A percentile compares a stretch with the other conserved stretches of the same genome.
phyloP scores from a whole-genome alignment of 176 grass and related monocot genomes.

The Calamus simplicifolius region DNA sequence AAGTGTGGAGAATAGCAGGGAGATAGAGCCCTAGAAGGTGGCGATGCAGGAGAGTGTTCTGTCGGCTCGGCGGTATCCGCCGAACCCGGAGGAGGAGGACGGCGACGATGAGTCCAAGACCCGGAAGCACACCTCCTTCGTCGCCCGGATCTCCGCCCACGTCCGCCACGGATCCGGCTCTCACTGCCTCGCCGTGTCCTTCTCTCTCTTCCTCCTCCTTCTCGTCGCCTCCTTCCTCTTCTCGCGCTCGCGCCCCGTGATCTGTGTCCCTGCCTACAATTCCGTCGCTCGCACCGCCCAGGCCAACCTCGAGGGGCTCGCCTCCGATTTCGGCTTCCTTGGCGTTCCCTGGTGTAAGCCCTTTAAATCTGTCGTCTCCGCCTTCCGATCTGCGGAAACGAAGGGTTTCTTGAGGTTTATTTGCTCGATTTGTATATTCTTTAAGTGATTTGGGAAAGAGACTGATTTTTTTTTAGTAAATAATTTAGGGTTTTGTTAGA shows the following conservation, averaged over 20 bases:
- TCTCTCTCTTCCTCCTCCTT: slow-evolving; percentile 38
- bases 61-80: slow-evolving; percentile 16
- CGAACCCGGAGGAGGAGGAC: slow-evolving; percentile 1
- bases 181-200: slow-evolving; percentile 23
- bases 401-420: background rate
- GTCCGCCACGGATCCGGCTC: slow-evolving; percentile 17
- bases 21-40: too few relatives aligned
- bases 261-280: slow-evolving; percentile 42
- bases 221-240: slow-evolving; percentile 31
- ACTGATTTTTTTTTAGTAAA: too few relatives aligned
- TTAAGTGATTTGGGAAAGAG: background rate
- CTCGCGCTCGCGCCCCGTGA: slow-evolving; percentile 16
- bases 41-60: slow-evolving; percentile 19
- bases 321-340: slow-evolving; percentile 83
- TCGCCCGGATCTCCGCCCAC: slow-evolving; percentile 28
- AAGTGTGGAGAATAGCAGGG: too few relatives aligned
- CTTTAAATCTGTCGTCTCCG: background rate
- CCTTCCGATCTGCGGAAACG: too few relatives aligned
- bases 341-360: slow-evolving; percentile 95
- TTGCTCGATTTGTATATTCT: background rate
- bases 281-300: slow-evolving; percentile 24
- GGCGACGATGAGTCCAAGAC: slow-evolving; percentile 45
- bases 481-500: too few relatives aligned
- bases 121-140: slow-evolving; percentile 38
- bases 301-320: slow-evolving; percentile 31